Evolutionary conservation across 371 early-diverging fungal genomes (phyloP).

Genomic region (Coemansia sp.): DNA sequence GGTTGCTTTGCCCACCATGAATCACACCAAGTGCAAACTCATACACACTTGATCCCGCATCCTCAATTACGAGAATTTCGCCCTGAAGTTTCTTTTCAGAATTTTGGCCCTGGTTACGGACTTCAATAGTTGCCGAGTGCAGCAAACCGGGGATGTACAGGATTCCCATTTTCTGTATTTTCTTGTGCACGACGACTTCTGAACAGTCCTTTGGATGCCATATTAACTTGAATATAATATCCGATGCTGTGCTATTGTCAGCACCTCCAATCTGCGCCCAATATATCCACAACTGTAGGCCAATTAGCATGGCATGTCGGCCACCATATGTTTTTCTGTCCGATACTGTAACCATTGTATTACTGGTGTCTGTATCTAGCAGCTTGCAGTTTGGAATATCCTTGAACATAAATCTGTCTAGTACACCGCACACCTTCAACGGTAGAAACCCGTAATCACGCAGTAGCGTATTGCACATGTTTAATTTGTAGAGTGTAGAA

Average conservation of each 20-base stretch:
- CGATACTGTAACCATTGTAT: neutral
- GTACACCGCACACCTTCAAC: too few relatives aligned
- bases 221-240: neutral
- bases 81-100: neutral
- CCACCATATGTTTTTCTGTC: neutral
- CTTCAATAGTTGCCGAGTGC: neutral
- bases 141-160: neutral
- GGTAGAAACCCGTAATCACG: too few relatives aligned
- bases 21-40: neutral
- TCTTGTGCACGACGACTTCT: neutral
- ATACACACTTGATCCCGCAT: neutral
- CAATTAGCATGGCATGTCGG: neutral
- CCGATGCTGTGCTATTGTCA: neutral
- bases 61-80: slow-evolving; percentile 6
- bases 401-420: too few relatives aligned
- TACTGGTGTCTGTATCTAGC: neutral
- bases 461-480: too few relatives aligned
- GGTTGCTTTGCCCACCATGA: neutral
- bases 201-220: neutral
- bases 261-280: neutral
- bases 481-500: too few relatives aligned
- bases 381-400: neutral
- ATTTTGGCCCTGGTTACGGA: neutral
- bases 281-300: neutral
- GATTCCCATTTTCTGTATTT: neutral